These are phyloP conservation scores for Pythium scleroteichum DNA, from an alignment of 352 stramenopile genomes.

Conservation along the genomic window DNA sequence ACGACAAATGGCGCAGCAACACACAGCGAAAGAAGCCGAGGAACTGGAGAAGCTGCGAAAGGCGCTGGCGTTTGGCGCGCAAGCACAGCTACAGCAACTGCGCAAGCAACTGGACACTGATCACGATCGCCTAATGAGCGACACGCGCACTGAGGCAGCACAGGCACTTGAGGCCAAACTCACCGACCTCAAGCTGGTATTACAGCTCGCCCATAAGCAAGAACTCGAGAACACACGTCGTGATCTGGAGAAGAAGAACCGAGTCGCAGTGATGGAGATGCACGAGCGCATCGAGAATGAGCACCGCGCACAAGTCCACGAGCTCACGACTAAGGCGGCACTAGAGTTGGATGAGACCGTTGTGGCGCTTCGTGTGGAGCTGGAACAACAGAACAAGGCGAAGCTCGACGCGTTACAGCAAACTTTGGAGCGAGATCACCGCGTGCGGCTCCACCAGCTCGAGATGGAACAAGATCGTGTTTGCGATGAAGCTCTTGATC, in stretches of 20 bases:
- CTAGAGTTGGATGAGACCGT: constrained; percentile 27
- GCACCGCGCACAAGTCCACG: constrained; percentile 32
- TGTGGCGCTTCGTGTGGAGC: constrained; percentile 23
- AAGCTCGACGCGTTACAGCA: constrained; percentile 40
- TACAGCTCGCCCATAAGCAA: constrained; percentile 37
- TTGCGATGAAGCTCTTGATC: constrained; percentile 42
- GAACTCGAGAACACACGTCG: constrained; percentile 40
- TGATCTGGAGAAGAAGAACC: constrained; percentile 48
- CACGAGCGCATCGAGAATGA: constrained; percentile 45
- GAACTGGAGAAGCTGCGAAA: constrained; percentile 65
- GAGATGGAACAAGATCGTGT: constrained; percentile 43
- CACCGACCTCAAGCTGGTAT: constrained; percentile 43
- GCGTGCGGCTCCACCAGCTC: constrained; percentile 36
- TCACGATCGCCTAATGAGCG: constrained; percentile 36
- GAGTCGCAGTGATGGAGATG: constrained; percentile 48
- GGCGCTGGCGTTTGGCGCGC: constrained; percentile 53
- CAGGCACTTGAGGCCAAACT: constrained; percentile 38
- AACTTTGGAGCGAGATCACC: constrained; percentile 48
- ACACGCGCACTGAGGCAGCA: constrained; percentile 32
- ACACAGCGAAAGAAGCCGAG: constrained; percentile 38
- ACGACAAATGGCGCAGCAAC: constrained; percentile 38
- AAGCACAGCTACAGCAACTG: constrained; percentile 64
- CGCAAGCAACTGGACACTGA: constrained; percentile 40
- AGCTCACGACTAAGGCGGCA: constrained; percentile 30
- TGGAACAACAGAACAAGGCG: constrained; percentile 35